Evolutionary conservation across 257 asterid species (phyloP).

Genomic region (Echium plantagineum): DNA sequence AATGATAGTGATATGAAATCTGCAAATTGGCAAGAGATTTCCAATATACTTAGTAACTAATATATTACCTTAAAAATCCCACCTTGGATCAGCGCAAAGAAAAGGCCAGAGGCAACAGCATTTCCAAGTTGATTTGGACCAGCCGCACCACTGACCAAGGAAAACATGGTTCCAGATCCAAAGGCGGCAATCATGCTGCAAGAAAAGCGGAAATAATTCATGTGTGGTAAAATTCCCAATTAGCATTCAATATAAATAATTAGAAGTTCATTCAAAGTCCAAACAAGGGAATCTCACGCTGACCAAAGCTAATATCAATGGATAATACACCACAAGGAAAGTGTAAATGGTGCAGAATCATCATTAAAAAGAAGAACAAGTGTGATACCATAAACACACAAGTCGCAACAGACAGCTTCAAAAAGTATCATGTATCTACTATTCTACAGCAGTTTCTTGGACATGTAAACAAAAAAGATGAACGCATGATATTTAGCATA

Average conservation of each 20-base stretch:
- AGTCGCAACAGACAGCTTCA: neutral
- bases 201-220: conserved; percentile 9
- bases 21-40: too few species aligned
- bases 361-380: too few species aligned
- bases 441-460: neutral
- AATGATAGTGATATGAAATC: too few species aligned
- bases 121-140: conserved; percentile 62
- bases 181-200: conserved; percentile 93
- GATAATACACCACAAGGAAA: too few species aligned
- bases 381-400: too few species aligned
- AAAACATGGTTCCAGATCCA: conserved; percentile 84
- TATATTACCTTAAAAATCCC: conserved; percentile 70
- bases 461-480: neutral
- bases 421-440: neutral
- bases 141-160: conserved; percentile 76
- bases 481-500: neutral
- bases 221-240: conserved; percentile 1
- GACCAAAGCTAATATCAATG: too few species aligned
- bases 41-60: too few species aligned
- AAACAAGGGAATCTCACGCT: too few species aligned
- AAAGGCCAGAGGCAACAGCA: conserved; percentile 67
- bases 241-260: neutral
- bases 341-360: too few species aligned
- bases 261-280: too few species aligned
- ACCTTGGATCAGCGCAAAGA: conserved; percentile 88